Evolutionary conservation across 768 basidiomycete genomes (phyloP), one percentile per base, ranked within the genome.

Genomic region (Daedaleopsis sinensis): DNA sequence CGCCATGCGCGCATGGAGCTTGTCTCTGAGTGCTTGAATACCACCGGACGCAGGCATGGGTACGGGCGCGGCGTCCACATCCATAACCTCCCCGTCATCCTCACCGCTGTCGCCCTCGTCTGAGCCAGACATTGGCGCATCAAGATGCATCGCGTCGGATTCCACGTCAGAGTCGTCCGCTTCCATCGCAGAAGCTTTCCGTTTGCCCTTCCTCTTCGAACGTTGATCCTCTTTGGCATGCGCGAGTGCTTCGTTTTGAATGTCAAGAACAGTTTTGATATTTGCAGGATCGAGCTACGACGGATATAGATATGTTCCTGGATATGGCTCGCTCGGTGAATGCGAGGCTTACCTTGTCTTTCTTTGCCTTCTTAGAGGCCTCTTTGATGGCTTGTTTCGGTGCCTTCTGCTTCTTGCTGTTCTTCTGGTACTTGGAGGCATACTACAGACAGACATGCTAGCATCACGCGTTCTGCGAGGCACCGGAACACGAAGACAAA

Each of bases 201-300:
- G 79, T 72, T 87, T 86, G 54, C 82, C 80, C 67, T 79, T 81
- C 59, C 60, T 59, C 48, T 70, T 74, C 38, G 56, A 18, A 37
- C 35, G 18, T 6, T 53, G 8, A 35, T 36, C 58, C 60, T 53
- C 59, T 16, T 64, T 65, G 63, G 70, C 44, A 38, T 66, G 68
- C 66, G 67, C 27, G 70, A 72, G 50, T 6, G 77, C 77, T 68
- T 88, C 89, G 58, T 82, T 81, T 70, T 91, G 87, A 36, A 93
- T 79, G 60, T 97, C 93, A 27, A 93, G 71, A 48, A 87, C 75
- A 12, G 85, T 85, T 69, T 92, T 93, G 70, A 95, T 82, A 76
- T 96, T 95, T 7, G 87, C 89, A 1, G 96, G 96, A 73, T 98
- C 94, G 67, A 97, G 90, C 95, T 98, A 18, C 19, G 38, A n/a